A percentile compares a stretch with the other conserved stretches of the same genome.
These are phyloP conservation scores for Chamaecyparis obtusa DNA, from an alignment of 75 land plant species.

Conservation along the genomic window DNA sequence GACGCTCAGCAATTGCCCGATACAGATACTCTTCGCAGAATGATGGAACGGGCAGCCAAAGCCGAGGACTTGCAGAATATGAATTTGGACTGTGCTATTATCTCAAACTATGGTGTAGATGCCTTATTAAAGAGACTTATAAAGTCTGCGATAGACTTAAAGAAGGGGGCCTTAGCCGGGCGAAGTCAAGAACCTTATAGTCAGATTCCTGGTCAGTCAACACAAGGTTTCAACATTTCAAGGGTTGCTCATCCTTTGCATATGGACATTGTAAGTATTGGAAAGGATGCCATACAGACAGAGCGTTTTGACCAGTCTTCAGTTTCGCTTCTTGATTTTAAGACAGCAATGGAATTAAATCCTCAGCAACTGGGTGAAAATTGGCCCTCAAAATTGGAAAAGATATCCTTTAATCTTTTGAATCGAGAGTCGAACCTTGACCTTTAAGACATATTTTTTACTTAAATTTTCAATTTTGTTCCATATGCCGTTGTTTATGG, in stretches of 20 bases:
- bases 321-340: constrained; percentile 56
- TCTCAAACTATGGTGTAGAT: constrained; percentile 66
- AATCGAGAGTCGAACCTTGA: not conserved
- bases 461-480: not conserved
- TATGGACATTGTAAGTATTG: not conserved
- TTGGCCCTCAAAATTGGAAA: constrained; percentile 75
- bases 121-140: constrained; percentile 57
- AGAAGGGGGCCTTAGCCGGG: not conserved
- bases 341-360: constrained; percentile 66
- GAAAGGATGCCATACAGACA: constrained; percentile 3
- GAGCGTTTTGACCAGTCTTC: not conserved
- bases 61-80: constrained; percentile 49
- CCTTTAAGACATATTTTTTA: not conserved
- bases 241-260: constrained; percentile 14
- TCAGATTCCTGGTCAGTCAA: not conserved
- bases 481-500: not conserved
- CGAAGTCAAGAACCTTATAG: not conserved
- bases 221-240: constrained; percentile 28
- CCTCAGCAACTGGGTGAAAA: constrained; percentile 62
- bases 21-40: constrained; percentile 32
- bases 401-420: constrained; percentile 31
- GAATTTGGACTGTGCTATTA: constrained; percentile 44
- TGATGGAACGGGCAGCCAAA: constrained; percentile 45
- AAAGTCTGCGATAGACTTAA: constrained; percentile 23
- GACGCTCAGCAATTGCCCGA: constrained; percentile 53